Evolutionary conservation across 2,329 filamentous ascomycete genomes (phyloP), one percentile per base, ranked within the genome.

Genomic region (Trichoderma koningii): DNA sequence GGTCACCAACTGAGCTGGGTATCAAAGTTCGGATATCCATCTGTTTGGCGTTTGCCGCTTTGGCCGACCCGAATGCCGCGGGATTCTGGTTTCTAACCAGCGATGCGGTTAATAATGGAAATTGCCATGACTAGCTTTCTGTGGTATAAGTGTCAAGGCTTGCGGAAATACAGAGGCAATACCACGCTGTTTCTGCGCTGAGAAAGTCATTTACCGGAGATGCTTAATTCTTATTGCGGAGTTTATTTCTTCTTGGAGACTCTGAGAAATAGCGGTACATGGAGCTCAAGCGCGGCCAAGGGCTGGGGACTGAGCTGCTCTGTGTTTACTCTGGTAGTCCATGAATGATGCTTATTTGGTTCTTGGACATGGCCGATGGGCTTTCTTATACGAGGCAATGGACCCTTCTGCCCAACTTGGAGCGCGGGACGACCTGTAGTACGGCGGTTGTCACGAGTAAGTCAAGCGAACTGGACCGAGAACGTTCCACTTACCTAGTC

Each of bases 81-180:
- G 56, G 56, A 21, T 51, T 28, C 21, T 51, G 56, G 12, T 28
- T 12, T 34, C 6, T n/a, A 14, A 21, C 41, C 23, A 44, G 7
- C 15, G 21, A 19, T 5, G 6, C 19, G 17, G n/a, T 48, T 48
- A 34, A 23, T 38, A 28, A 55, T 12, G 26, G 15, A 12, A 21
- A n/a, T 14, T 10, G 38, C n/a, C 53, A 28, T 23, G 38, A 55
- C 53, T 55, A 55, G 34, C 34, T 14, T 12, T 1, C 12, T 38
- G 12, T 14, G 34, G 34, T 38, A 38, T 38, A 38, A 38, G 34
- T 38, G 12, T 5, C 17, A 28, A 1, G 42, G 30, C 21, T 28
- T 48, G 45, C 45, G 56, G 56, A 47, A 60, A 60, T 60, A 60
- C 10, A 17, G n/a, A 28, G 56, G 56, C 21, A 51, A 51, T 60